Base-by-base conservation (phyloP, 768 basidiomycete genomes). In the Calocybe gangraenosa region DNA sequence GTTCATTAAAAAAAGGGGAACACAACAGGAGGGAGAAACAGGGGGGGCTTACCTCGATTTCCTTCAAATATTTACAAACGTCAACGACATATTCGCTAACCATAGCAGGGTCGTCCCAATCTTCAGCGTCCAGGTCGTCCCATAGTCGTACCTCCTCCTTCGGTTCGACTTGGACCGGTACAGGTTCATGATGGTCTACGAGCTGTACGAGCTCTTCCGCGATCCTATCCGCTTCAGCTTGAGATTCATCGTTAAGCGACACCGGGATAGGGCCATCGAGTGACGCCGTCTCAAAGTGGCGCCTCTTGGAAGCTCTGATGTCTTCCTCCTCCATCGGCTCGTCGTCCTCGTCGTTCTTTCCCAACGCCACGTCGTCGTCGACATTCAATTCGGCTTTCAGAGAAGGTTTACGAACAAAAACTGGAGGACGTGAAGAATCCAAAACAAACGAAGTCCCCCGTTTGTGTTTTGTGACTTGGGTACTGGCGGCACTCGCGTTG, bases 21-120 rank as follows among this genome's bases (percentile, higher is more conserved):
- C 6, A 44, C 2, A 14, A 31, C 11, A 13, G 7, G 2, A 19
- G 39, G 7, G 21, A 10, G 21, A 40, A 17, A 33, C n/a, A n/a
- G n/a, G n/a, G n/a, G n/a, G 51, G 23, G 28, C 52, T 21, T 60
- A 93, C 93, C 79, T 97, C 92, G 48, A 84, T 72, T 49, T 78
- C 68, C 61, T 84, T 83, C 62, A 93, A 78, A 69, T 95, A 95
- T 43, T 82, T 69, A 62, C 92, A 92, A 42, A 94, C 89, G 46
- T 94, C 93, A 11, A 65, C 69, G 38, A 94, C 90, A 58, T 96
- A 96, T 65, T 94, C 88, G 65, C 83, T 85, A 46, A 92, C 92
- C 90, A 93, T 94, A 48, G 80, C 66, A 20, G 93, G 92, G 58
- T 96, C 92, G 48, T 90, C 88, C 42, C 71, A 80, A 61, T 97